Evolutionary conservation across 2,329 filamentous ascomycete genomes (phyloP).

Genomic region (Claviceps sp.): DNA sequence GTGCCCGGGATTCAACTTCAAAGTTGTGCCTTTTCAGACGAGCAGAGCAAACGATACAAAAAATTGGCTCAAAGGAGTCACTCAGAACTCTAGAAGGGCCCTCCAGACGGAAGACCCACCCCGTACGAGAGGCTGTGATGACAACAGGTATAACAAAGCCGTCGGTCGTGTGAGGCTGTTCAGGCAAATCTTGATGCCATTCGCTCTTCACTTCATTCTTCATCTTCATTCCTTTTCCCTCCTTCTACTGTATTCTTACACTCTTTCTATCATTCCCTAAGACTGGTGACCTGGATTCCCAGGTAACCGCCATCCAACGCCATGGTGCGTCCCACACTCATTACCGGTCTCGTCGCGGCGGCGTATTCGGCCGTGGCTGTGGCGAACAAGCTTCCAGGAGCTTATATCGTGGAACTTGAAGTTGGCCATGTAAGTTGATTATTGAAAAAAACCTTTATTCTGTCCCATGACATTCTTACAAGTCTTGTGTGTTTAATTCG

Average conservation of each 20-base stretch:
- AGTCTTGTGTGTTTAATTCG: neutral
- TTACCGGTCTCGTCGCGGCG: slow-evolving; percentile 8
- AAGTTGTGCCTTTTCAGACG: neutral
- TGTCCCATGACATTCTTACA: too few species aligned
- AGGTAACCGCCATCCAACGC: neutral
- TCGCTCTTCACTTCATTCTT: neutral
- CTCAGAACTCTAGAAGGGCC: neutral
- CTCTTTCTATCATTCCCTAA: neutral
- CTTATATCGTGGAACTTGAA: slow-evolving; percentile 41
- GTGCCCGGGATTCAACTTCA: neutral
- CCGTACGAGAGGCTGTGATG: neutral
- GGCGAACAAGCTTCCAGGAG: slow-evolving; percentile 26
- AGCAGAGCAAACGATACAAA: neutral
- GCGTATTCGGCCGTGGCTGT: slow-evolving; percentile 18
- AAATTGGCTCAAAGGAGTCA: neutral
- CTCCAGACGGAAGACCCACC: neutral
- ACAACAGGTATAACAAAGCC: neutral
- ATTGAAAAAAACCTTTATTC: neutral
- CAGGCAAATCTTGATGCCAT: neutral
- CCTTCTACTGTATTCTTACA: neutral
- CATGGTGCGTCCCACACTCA: slow-evolving; percentile 7
- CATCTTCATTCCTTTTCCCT: neutral
- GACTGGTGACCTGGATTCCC: neutral
- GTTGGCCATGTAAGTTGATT: slow-evolving; percentile 27
- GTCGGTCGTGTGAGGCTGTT: neutral